phyloP scores from a whole-genome alignment of 2,329 filamentous ascomycete species.

The Zopfia rhizophila region DNA sequence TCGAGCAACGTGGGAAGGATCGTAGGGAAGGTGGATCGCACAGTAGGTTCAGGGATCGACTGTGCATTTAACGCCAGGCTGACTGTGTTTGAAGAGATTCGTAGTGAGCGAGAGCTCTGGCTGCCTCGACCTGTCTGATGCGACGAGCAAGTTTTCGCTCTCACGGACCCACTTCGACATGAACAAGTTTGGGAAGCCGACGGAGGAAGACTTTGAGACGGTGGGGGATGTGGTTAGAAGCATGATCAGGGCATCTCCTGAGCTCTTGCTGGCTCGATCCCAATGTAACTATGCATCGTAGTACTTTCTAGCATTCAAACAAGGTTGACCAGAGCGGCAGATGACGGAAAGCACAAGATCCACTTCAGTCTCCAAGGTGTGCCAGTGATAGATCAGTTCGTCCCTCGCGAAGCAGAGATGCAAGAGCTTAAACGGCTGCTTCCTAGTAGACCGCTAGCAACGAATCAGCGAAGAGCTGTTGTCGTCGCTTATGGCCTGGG shows the following conservation, averaged over 20 bases:
- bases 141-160: slow-evolving; percentile 28
- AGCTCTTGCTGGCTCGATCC: slow-evolving; percentile 22
- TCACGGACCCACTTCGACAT: slow-evolving; percentile 36
- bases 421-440: slow-evolving; percentile 27
- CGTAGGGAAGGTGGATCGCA: slow-evolving; percentile 33
- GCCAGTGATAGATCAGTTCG: slow-evolving; percentile 24
- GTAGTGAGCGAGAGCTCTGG: slow-evolving; percentile 33
- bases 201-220: slow-evolving; percentile 35
- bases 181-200: slow-evolving; percentile 33
- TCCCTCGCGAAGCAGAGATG: slow-evolving; percentile 32
- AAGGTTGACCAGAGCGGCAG: slow-evolving; percentile 9
- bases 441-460: slow-evolving; percentile 10
- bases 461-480: slow-evolving; percentile 36
- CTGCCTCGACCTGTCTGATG: slow-evolving; percentile 31
- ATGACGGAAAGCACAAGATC: slow-evolving; percentile 21
- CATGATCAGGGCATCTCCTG: slow-evolving; percentile 24
- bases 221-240: slow-evolving; percentile 27
- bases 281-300: slow-evolving; percentile 27
- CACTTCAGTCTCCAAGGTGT: slow-evolving; percentile 22
- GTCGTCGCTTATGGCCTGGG: slow-evolving; percentile 27
- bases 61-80: slow-evolving; percentile 3
- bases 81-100: slow-evolving; percentile 22
- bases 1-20: slow-evolving; percentile 38
- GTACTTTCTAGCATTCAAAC: neutral
- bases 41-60: slow-evolving; percentile 21